Evolutionary conservation across 768 basidiomycete species (phyloP).

Genomic region (Tulasnella sp.): DNA sequence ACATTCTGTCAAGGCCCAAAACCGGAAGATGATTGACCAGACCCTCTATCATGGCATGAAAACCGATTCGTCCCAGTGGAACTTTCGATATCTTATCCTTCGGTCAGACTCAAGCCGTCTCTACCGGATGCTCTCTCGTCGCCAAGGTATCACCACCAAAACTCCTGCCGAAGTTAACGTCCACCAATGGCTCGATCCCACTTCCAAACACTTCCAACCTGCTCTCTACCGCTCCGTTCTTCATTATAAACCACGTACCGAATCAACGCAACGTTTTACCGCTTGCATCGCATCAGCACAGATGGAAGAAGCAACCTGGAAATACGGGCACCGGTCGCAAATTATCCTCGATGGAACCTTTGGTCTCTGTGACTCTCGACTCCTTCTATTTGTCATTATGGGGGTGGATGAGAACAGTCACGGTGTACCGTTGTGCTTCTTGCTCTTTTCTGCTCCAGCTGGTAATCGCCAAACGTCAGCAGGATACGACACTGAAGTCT

Average conservation of each 20-base stretch:
- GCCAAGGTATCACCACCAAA: conserved; percentile 19
- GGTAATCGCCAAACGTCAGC: conserved; percentile 10
- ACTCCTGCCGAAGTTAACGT: conserved; percentile 32
- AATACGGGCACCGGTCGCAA: conserved; percentile 34
- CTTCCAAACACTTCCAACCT: not conserved
- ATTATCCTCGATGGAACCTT: conserved; percentile 24
- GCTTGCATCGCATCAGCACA: conserved; percentile 40
- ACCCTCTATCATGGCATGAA: not conserved
- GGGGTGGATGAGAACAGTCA: conserved; percentile 15
- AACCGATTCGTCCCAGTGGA: conserved; percentile 10
- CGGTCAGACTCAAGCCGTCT: conserved; percentile 26
- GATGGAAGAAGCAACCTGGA: conserved; percentile 46
- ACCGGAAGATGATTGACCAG: conserved; percentile 21
- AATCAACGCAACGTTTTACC: not conserved
- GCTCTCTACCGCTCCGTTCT: not conserved
- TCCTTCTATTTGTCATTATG: conserved; percentile 22
- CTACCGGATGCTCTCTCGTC: not conserved
- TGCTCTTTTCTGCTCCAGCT: conserved; percentile 22
- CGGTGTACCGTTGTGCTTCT: conserved; percentile 20
- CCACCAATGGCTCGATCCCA: conserved; percentile 35
- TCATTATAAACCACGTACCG: conserved; percentile 35
- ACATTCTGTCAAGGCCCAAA: conserved; percentile 29
- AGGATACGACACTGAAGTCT: conserved; percentile 32
- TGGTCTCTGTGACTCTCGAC: conserved; percentile 16
- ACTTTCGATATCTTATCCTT: conserved; percentile 31